phyloP scores from a whole-genome alignment of 176 grass and related monocot genomes.

The Rhynchospora tenuis region DNA sequence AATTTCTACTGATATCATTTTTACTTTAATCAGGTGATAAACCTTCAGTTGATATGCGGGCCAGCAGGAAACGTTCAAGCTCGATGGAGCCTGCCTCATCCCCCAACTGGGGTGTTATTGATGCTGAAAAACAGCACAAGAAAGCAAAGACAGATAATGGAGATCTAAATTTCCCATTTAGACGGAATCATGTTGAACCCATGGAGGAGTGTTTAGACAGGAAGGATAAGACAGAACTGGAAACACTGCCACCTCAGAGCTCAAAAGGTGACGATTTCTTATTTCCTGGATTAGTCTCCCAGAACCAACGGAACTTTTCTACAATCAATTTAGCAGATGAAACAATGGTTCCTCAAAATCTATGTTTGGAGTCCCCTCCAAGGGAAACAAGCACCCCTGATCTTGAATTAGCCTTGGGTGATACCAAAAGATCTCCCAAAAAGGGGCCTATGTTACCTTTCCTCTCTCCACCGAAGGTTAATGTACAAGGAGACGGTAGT shows the following conservation, averaged over 20 bases:
- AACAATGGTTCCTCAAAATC: conserved; percentile 31
- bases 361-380: conserved; percentile 32
- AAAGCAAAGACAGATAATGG: conserved; percentile 48
- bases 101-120: neutral
- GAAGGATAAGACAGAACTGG: conserved; percentile 31
- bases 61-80: conserved; percentile 14
- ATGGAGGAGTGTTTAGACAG: conserved; percentile 28
- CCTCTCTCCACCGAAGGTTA: conserved; percentile 20
- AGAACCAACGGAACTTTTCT: neutral
- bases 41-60: neutral
- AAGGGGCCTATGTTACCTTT: conserved; percentile 20
- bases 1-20: neutral
- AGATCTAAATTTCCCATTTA: neutral
- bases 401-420: conserved; percentile 41
- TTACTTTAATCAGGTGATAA: neutral
- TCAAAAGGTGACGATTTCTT: conserved; percentile 32
- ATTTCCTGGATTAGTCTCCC: conserved; percentile 40
- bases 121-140: conserved; percentile 40
- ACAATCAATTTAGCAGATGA: neutral
- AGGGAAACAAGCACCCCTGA: conserved; percentile 30
- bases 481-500: conserved; percentile 30
- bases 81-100: conserved; percentile 23
- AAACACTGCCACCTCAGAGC: conserved; percentile 31
- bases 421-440: conserved; percentile 21
- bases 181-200: conserved; percentile 21